phyloP scores from a whole-genome alignment of 108 stramenopile genomes.

The Skeletonema menzelii region DNA sequence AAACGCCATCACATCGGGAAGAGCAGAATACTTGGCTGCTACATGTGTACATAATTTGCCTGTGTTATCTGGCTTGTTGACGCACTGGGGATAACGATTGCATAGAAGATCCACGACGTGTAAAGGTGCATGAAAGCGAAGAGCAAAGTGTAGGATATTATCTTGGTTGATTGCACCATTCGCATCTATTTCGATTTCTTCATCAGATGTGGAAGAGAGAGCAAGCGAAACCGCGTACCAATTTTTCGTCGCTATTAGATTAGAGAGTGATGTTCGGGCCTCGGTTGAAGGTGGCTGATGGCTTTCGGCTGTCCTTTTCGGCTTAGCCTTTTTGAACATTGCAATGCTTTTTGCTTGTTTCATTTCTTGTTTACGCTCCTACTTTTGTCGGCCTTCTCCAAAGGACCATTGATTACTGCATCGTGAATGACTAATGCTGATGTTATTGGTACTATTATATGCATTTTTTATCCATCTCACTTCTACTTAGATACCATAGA shows the following conservation, averaged over 20 bases:
- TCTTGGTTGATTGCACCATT: slow-evolving; percentile 12
- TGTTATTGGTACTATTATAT: no score
- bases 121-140: slow-evolving; percentile 27
- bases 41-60: slow-evolving; percentile 40
- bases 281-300: neutral
- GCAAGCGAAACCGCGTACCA: slow-evolving; percentile 26
- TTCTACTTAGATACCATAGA: no score
- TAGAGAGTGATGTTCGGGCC: neutral
- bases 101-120: slow-evolving; percentile 18
- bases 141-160: slow-evolving; percentile 34
- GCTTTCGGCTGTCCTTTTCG: neutral
- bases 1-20: slow-evolving; percentile 33
- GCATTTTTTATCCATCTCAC: no score
- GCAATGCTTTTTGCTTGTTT: neutral
- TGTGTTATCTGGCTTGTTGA: slow-evolving; percentile 29
- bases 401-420: no score
- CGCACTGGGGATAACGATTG: slow-evolving; percentile 18
- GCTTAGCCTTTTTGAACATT: neutral
- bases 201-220: slow-evolving; percentile 4
- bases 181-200: slow-evolving; percentile 32
- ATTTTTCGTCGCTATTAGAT: slow-evolving; percentile 17
- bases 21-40: slow-evolving; percentile 42
- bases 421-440: no score
- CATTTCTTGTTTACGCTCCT: neutral
- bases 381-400: neutral